phyloP scores from a whole-genome alignment of 306 rosid genomes.

The Ziziphus jujuba region DNA sequence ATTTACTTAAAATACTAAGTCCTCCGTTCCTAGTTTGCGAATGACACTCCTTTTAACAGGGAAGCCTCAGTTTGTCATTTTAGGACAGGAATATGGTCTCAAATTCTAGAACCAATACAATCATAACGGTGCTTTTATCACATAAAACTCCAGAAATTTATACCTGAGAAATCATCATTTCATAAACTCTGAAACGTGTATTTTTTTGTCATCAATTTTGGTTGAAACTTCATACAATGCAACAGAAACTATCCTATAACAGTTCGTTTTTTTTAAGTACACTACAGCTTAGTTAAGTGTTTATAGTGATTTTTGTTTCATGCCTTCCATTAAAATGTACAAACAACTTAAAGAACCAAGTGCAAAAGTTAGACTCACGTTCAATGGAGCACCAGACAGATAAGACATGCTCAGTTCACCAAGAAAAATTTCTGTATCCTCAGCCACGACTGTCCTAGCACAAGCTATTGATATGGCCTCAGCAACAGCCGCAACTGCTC shows the following conservation, averaged over 20 bases:
- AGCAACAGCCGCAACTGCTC: slow-evolving; percentile 46
- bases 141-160: no score
- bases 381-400: slow-evolving; percentile 40
- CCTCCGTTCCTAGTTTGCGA: background rate
- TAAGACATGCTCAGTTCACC: slow-evolving; percentile 53
- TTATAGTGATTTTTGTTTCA: background rate
- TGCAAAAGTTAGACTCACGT: slow-evolving; percentile 33
- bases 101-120: background rate
- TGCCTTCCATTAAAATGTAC: background rate
- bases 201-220: no score
- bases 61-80: background rate
- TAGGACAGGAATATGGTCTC: background rate
- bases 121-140: background rate
- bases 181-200: no score
- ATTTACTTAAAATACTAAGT: no score
- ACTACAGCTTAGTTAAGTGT: background rate
- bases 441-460: slow-evolving; percentile 42
- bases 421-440: slow-evolving; percentile 42
- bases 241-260: background rate
- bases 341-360: background rate
- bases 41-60: background rate
- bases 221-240: background rate
- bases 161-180: no score
- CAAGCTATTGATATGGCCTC: slow-evolving; percentile 44
- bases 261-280: background rate